Percentiles rank a stretch among this genome's conserved stretches.
phyloP scores from a whole-genome alignment of 306 rosid genomes.

The Acmispon strigosus region DNA sequence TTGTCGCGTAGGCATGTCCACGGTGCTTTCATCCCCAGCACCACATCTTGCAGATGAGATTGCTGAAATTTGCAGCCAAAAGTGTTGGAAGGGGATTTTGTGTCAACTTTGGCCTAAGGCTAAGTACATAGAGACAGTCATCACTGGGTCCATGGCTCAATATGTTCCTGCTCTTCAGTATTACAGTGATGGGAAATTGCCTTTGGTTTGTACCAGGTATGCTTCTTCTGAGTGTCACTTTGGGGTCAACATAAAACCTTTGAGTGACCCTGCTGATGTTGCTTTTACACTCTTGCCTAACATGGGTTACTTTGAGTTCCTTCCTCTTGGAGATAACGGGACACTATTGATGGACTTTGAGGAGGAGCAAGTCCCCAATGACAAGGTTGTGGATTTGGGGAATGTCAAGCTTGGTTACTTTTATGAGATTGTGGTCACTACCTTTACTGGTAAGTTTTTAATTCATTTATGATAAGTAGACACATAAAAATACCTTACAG shows the following conservation, averaged over 20 bases:
- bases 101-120: not conserved
- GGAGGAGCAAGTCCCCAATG: constrained; percentile 28
- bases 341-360: constrained; percentile 38
- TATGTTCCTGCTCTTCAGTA: constrained; percentile 63
- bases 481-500: too few relatives aligned
- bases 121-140: too few relatives aligned
- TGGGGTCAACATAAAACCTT: constrained; percentile 66
- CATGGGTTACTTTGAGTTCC: too few relatives aligned
- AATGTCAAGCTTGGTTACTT: constrained; percentile 47
- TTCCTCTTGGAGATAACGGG: constrained; percentile 67
- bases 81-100: constrained; percentile 64
- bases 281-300: constrained; percentile 68
- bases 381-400: constrained; percentile 50
- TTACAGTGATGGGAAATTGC: constrained; percentile 60
- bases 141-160: constrained; percentile 38
- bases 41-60: constrained; percentile 54
- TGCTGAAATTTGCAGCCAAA: constrained; percentile 33
- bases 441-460: constrained; percentile 49
- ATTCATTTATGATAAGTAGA: too few relatives aligned
- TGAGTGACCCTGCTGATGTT: constrained; percentile 56
- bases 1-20: constrained; percentile 48
- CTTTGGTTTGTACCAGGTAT: constrained; percentile 65
- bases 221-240: constrained; percentile 77
- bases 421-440: constrained; percentile 65
- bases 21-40: constrained; percentile 36